Percentiles rank a stretch among this genome's conserved stretches.
Conservation (phyloP, 108 stramenopile species). For the Skeletonema grethae region DNA sequence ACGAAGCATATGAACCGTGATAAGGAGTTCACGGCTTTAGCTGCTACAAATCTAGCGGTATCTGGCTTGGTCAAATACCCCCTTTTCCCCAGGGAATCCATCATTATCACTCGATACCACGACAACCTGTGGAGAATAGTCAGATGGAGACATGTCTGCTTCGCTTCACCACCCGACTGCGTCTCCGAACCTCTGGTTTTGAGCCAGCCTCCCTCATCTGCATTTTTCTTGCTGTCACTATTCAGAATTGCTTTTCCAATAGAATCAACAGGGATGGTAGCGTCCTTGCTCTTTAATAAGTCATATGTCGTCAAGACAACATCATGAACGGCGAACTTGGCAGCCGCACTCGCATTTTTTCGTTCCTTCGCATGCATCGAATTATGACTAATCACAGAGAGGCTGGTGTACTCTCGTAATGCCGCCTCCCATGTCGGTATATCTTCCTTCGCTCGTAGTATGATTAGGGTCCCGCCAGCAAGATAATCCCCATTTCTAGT, state of each 20-base stretch:
- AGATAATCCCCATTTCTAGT: conserved; percentile 22
- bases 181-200: conserved; percentile 36
- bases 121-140: conserved; percentile 61
- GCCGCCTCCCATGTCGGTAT: conserved; percentile 56
- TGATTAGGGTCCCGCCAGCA: conserved; percentile 60
- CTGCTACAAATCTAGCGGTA: conserved; percentile 36
- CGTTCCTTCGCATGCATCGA: conserved; percentile 50
- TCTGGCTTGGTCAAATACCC: conserved; percentile 42
- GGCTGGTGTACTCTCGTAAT: conserved; percentile 61
- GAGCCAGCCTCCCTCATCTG: conserved; percentile 56
- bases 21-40: conserved; percentile 34
- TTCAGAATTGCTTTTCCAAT: conserved; percentile 49
- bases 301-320: conserved; percentile 73
- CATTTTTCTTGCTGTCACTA: conserved; percentile 8
- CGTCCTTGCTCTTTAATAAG: conserved; percentile 62
- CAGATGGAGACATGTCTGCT: conserved; percentile 50
- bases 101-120: conserved; percentile 58
- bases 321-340: conserved; percentile 58
- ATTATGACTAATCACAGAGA: conserved; percentile 67
- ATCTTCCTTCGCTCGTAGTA: conserved; percentile 59
- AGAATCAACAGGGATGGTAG: conserved; percentile 53
- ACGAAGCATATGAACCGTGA: conserved; percentile 47
- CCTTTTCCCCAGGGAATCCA: conserved; percentile 61
- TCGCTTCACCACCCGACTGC: conserved; percentile 27
- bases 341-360: conserved; percentile 50